These are phyloP conservation scores for Aureobasidium sp. DNA, from an alignment of 2,329 filamentous ascomycete species.

Conservation along the genomic window DNA sequence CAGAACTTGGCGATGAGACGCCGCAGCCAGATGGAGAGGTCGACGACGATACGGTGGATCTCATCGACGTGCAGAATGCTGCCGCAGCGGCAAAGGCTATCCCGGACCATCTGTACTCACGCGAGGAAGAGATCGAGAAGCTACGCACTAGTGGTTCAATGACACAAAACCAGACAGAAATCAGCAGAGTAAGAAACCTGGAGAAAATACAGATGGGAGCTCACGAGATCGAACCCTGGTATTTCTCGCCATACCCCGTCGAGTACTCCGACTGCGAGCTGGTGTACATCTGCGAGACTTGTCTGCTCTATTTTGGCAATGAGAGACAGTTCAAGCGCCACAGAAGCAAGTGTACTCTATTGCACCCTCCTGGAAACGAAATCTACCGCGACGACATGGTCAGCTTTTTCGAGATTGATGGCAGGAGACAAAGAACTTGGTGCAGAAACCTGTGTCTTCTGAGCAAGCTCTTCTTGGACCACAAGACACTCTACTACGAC, in stretches of 20 bases:
- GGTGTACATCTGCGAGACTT: slow-evolving; percentile 97
- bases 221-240: slow-evolving; percentile 92
- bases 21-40: slow-evolving; percentile 47
- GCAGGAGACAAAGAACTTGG: slow-evolving; percentile 87
- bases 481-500: slow-evolving; percentile 98
- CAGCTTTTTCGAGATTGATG: slow-evolving; percentile 96
- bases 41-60: slow-evolving; percentile 44
- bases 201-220: slow-evolving; percentile 90
- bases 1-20: slow-evolving; percentile 43
- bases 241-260: slow-evolving; percentile 95
- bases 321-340: slow-evolving; percentile 77
- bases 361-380: slow-evolving; percentile 94
- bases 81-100: slow-evolving; percentile 47
- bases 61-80: slow-evolving; percentile 46
- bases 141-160: slow-evolving; percentile 90
- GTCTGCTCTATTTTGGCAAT: slow-evolving; percentile 82
- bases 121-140: slow-evolving; percentile 93
- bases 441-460: slow-evolving; percentile 92
- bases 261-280: slow-evolving; percentile 80
- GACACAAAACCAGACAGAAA: slow-evolving; percentile 97
- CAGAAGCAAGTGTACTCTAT: slow-evolving; percentile 78
- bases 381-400: slow-evolving; percentile 93
- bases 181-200: slow-evolving; percentile 91
- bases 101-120: slow-evolving; percentile 54
- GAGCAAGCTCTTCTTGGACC: slow-evolving; percentile 93